Evolutionary conservation across 805 yeast genomes (phyloP), one percentile per base, ranked within the genome.

Genomic region (Saccharomyces jurei): DNA sequence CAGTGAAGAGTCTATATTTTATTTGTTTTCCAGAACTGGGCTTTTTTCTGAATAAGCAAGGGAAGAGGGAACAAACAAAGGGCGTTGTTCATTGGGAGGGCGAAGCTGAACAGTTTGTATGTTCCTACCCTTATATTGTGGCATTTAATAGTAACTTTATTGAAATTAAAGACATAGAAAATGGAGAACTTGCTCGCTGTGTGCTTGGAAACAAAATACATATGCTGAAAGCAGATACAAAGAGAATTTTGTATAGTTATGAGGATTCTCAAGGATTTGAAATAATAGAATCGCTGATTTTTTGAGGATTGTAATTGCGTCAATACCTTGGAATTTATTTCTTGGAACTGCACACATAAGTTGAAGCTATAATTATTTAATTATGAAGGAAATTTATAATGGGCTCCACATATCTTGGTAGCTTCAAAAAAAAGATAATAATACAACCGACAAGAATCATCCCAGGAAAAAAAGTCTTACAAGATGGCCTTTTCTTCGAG

Each of bases 61-160:
- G 99, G 22, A 94, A 98, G 99, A 80, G 97, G 62, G 86, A 95
- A 17, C 82, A 91, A 58, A 88, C 92, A 48, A 91, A 89, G 51
- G 91, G 96, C 90, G 86, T 91, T 60, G 85, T 94, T 52, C 84
- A 87, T 67, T 94, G 99, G 99, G 98, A 94, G 72, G 97, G 98
- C 41, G 81, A 84, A 52, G 98, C 99, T 6, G 94, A 87, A 65
- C 83, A 85, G 57, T 89, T 94, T 69, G 95, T 97, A n/a, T 77
- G 94, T 49, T 89, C 95, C 80, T 92, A 91, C 72, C 99, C 99
- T 3, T 92, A 90, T 66, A 75, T 94, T 54, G 73, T 94, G 51
- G 94, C 97, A 6, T 94, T 94, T 72, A 98, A 92, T 67, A 81
- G 84, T 21, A 86, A 82, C 55, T 90, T 94, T 63, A 89, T 94